Base-by-base conservation (phyloP, 177 flowering plant genomes). In the Vitis hybrid region DNA sequence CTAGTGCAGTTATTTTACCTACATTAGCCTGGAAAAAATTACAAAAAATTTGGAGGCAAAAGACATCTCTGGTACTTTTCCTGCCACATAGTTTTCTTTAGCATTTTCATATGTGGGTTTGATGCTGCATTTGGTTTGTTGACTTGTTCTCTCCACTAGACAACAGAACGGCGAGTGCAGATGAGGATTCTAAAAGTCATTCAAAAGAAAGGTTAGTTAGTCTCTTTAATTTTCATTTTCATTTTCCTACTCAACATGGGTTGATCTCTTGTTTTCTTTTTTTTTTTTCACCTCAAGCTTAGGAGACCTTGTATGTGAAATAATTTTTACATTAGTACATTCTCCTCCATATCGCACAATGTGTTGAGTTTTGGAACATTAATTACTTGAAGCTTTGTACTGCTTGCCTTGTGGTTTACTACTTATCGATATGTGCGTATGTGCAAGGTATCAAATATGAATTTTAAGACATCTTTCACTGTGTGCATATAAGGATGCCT, bases 1-100 rank as follows among this genome's bases (percentile, higher is more conserved):
- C 6, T 73, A 20, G 4, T 76, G 73, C 91, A 94, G 99, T 65
- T 94, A 90, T 77, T 94, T 90, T 75, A 89, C 95, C 12, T 92
- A 82, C 77, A 83, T 90, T 67, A 87, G 86, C 66, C 48, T 92
- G 78, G 88, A 85, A 67, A 91, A 90, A 68, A 68, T 88, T 57
- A 68, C 83, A 19, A 78, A 69, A 69, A 82, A 71, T 65, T 74
- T 89, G 76, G 89, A 86, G 66, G 60, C 70, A 26, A 73, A 78
- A 62, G 60, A 76, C 31, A 59, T 53, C 65, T 56, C 77, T 69
- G 91, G 90, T 89, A 81, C 56, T 22, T 58, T 15, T 61, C 26
- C n/a, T 31, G 15, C 61, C 13, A 6, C 66, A 34, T 13, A 10
- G 6, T 59, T 22, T 15, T 20, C 45, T 54, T 49, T 39, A 39